Percentiles rank a stretch among this genome's conserved stretches.
phyloP scores from a whole-genome alignment of 768 basidiomycete species.

The Boletus insuetus region DNA sequence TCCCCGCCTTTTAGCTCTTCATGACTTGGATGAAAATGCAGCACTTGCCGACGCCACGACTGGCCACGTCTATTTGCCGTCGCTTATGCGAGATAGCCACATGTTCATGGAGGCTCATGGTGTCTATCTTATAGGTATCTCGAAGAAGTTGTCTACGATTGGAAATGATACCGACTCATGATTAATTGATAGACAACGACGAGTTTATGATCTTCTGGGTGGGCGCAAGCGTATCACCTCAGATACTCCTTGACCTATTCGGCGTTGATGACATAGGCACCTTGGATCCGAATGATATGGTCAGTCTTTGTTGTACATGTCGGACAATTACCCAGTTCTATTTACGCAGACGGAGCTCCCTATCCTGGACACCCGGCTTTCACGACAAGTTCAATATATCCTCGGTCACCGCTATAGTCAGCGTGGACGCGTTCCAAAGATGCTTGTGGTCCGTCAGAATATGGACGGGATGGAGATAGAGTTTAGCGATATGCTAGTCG shows the following conservation, averaged over 20 bases:
- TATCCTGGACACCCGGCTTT: slow-evolving; percentile 66
- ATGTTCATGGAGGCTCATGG: slow-evolving; percentile 87
- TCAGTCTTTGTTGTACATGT: slow-evolving; percentile 33
- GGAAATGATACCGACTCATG: slow-evolving; percentile 12
- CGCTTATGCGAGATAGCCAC: slow-evolving; percentile 79
- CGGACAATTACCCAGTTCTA: background rate
- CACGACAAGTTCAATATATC: slow-evolving; percentile 83
- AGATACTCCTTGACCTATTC: slow-evolving; percentile 79
- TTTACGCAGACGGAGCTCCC: slow-evolving; percentile 64
- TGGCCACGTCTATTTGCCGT: slow-evolving; percentile 64
- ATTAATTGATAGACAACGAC: slow-evolving; percentile 67
- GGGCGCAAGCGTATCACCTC: slow-evolving; percentile 77
- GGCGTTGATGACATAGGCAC: slow-evolving; percentile 75
- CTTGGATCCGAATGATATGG: slow-evolving; percentile 62
- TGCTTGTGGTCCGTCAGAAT: slow-evolving; percentile 85
- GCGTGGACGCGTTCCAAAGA: slow-evolving; percentile 53
- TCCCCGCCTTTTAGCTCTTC: slow-evolving; percentile 83
- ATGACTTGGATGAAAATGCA: slow-evolving; percentile 70
- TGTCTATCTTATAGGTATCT: slow-evolving; percentile 86
- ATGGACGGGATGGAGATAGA: slow-evolving; percentile 92
- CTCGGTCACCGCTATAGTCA: slow-evolving; percentile 62
- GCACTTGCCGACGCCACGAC: slow-evolving; percentile 64
- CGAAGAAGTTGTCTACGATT: slow-evolving; percentile 7
- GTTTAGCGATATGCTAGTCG: slow-evolving; percentile 95
- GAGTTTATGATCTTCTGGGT: slow-evolving; percentile 89